phyloP scores from a whole-genome alignment of 306 rosid genomes.

The Casuarina cunninghamiana region DNA sequence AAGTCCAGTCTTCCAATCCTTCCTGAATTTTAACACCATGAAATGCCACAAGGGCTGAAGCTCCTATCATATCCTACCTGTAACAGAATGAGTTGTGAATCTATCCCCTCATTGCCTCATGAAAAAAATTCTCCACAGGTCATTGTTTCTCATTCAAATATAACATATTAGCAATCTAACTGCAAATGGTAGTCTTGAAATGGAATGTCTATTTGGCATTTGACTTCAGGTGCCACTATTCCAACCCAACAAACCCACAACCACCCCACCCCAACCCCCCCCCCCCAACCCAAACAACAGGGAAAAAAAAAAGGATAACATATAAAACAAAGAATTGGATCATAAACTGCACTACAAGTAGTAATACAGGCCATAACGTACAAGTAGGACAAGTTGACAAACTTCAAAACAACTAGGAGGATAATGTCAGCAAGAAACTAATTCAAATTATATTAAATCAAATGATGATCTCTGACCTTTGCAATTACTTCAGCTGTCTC shows the following conservation, averaged over 20 bases:
- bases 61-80: neutral
- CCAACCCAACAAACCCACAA: neutral
- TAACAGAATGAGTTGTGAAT: neutral
- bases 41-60: neutral
- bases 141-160: neutral
- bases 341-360: neutral
- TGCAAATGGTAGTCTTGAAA: neutral
- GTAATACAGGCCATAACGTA: neutral
- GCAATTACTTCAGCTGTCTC: slow-evolving; percentile 98
- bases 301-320: neutral
- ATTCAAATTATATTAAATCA: neutral
- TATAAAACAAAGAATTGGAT: neutral
- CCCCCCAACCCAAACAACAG: neutral
- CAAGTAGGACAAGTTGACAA: neutral
- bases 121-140: neutral
- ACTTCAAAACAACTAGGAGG: neutral
- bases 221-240: too few species aligned
- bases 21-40: neutral
- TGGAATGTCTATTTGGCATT: neutral
- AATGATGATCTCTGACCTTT: slow-evolving; percentile 50
- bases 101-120: neutral
- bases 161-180: neutral
- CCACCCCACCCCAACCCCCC: neutral
- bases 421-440: neutral
- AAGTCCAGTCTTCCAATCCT: neutral